Evolutionary conservation across 352 stramenopile genomes (phyloP).

Genomic region (Poterioochromonas sp.): DNA sequence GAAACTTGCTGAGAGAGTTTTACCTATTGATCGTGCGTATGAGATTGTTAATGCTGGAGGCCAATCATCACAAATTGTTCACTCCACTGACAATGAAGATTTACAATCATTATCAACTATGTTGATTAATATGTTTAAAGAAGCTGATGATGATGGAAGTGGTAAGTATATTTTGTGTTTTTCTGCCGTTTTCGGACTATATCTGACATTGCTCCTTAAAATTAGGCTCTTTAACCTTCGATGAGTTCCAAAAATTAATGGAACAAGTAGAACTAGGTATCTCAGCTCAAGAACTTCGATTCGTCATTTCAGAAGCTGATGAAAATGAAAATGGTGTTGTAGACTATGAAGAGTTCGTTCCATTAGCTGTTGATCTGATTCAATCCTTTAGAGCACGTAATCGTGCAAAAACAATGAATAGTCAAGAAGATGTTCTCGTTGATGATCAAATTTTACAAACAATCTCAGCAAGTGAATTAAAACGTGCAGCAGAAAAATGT

Average conservation of each 20-base stretch:
- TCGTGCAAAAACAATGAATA: neutral
- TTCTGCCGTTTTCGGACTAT: neutral
- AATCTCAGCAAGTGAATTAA: neutral
- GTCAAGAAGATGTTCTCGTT: neutral
- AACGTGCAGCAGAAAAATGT: neutral
- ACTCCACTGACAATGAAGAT: conserved; percentile 4
- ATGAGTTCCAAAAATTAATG: conserved; percentile 44
- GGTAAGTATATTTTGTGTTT: neutral
- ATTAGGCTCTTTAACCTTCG: conserved; percentile 33
- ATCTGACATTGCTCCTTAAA: neutral
- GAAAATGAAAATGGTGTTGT: conserved; percentile 50
- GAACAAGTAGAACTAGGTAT: conserved; percentile 45
- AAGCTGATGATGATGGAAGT: conserved; percentile 34
- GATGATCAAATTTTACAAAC: conserved; percentile 20
- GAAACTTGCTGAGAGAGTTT: neutral
- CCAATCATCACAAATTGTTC: neutral
- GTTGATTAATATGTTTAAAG: conserved; percentile 38
- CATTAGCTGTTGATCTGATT: conserved; percentile 48
- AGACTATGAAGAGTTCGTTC: conserved; percentile 49
- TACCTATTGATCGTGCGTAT: conserved; percentile 27
- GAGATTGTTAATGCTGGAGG: conserved; percentile 3
- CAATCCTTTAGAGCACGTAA: conserved; percentile 36
- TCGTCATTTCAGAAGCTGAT: conserved; percentile 47
- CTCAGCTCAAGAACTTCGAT: conserved; percentile 38
- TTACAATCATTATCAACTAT: conserved; percentile 28